phyloP scores from a whole-genome alignment of 2,329 filamentous ascomycete genomes.

The Aspergillus sojae region DNA sequence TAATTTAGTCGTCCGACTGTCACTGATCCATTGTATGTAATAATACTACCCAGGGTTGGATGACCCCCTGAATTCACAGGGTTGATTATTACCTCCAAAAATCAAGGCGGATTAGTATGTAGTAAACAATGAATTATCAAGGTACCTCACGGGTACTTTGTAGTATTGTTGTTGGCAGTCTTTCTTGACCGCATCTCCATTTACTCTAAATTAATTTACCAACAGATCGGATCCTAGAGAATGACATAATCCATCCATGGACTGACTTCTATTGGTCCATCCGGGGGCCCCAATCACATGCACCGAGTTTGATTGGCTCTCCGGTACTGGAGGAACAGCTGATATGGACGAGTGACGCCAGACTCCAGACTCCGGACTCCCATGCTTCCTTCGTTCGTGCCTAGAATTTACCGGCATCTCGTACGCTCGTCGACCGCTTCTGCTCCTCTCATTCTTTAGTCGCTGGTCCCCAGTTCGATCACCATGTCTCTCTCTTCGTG shows the following conservation, averaged over 20 bases:
- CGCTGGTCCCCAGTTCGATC: background rate
- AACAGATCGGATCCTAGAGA: background rate
- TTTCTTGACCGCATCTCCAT: background rate
- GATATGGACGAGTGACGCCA: slow-evolving; percentile 32
- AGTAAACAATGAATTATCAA: no score
- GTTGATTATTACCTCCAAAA: background rate
- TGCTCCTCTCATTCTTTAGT: slow-evolving; percentile 11
- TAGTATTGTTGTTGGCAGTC: background rate
- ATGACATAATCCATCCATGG: slow-evolving; percentile 18
- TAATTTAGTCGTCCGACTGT: slow-evolving; percentile 15
- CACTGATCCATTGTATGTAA: background rate
- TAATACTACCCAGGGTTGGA: background rate
- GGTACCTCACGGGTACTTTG: background rate
- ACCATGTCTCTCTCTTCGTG: slow-evolving; percentile 11
- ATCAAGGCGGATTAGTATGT: no score
- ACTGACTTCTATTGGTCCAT: slow-evolving; percentile 12
- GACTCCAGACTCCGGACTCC: slow-evolving; percentile 11
- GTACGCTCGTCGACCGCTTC: slow-evolving; percentile 15
- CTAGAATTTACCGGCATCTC: slow-evolving; percentile 16
- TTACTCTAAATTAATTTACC: background rate
- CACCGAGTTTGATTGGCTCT: slow-evolving; percentile 19
- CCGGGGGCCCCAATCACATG: slow-evolving; percentile 20
- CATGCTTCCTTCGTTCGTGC: slow-evolving; percentile 11
- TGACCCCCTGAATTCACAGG: background rate
- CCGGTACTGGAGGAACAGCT: slow-evolving; percentile 18